Evolutionary conservation across 768 basidiomycete genomes (phyloP).

Genomic region (Brasilioporus rufonigricans): DNA sequence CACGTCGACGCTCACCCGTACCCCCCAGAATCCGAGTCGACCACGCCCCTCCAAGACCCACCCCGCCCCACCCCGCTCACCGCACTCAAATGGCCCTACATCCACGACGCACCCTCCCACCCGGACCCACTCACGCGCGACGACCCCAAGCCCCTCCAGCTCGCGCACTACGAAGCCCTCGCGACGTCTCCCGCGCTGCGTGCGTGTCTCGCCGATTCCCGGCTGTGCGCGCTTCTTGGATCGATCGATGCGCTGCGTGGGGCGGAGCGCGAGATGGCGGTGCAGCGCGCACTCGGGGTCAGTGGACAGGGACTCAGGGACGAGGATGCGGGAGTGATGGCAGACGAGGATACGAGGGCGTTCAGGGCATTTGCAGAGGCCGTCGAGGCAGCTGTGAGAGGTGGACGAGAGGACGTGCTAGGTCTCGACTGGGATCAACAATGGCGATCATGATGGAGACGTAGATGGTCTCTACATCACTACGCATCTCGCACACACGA

Average conservation of each 20-base stretch:
- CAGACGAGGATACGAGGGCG: constrained; percentile 50
- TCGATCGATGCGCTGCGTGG: constrained; percentile 62
- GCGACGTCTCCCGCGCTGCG: constrained; percentile 60
- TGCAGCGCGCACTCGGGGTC: constrained; percentile 66
- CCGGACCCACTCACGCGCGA: constrained; percentile 80
- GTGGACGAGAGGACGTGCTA: too few species aligned
- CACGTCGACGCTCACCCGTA: too few species aligned
- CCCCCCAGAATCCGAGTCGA: constrained; percentile 35
- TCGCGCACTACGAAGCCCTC: too few species aligned
- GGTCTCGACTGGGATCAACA: constrained; percentile 76
- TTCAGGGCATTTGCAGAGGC: constrained; percentile 62
- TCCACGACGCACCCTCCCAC: constrained; percentile 76
- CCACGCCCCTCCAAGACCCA: too few species aligned
- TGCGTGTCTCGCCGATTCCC: constrained; percentile 51
- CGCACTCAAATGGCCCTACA: too few species aligned
- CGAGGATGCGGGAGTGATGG: constrained; percentile 11
- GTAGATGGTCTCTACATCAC: too few species aligned
- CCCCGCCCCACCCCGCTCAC: constrained; percentile 53
- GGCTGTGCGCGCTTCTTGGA: constrained; percentile 49
- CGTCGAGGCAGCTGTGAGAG: too few species aligned
- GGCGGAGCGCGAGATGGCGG: constrained; percentile 64
- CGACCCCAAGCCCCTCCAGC: too few species aligned
- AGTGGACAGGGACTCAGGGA: constrained; percentile 41
- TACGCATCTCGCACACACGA: too few species aligned
- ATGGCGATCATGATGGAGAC: too few species aligned